Conservation (phyloP, 148 eudicot genomes). For the Rhododendron ferrugineum region DNA sequence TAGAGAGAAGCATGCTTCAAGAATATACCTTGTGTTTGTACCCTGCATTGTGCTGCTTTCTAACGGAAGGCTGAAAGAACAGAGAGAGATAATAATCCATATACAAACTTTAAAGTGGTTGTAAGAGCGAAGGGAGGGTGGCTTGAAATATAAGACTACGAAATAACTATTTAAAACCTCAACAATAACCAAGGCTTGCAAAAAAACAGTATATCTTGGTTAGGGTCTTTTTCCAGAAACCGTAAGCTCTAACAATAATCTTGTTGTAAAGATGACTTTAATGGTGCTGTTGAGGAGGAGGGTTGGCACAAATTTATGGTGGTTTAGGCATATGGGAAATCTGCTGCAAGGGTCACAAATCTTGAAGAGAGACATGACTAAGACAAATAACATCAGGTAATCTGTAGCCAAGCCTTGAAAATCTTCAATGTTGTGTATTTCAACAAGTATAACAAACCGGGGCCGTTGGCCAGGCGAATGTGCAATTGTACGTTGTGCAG, state of each 20-base stretch:
- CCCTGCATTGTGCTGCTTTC: slow-evolving; percentile 96
- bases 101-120: neutral
- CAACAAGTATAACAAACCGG: neutral
- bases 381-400: neutral
- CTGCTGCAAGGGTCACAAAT: neutral
- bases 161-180: neutral
- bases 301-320: neutral
- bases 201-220: neutral
- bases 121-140: neutral
- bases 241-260: neutral
- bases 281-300: neutral
- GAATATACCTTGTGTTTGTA: slow-evolving; percentile 82
- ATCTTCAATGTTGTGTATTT: neutral
- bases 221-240: neutral
- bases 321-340: neutral
- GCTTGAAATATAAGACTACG: neutral
- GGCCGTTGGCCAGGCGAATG: neutral
- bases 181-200: neutral
- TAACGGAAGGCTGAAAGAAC: slow-evolving; percentile 69
- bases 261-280: neutral
- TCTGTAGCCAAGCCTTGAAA: neutral
- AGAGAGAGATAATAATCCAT: slow-evolving; percentile 10
- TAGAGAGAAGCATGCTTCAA: neutral
- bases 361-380: neutral
- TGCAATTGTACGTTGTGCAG: neutral